These are phyloP conservation scores for Mycena polygramma DNA, from an alignment of 768 basidiomycete genomes.

Conservation along the genomic window DNA sequence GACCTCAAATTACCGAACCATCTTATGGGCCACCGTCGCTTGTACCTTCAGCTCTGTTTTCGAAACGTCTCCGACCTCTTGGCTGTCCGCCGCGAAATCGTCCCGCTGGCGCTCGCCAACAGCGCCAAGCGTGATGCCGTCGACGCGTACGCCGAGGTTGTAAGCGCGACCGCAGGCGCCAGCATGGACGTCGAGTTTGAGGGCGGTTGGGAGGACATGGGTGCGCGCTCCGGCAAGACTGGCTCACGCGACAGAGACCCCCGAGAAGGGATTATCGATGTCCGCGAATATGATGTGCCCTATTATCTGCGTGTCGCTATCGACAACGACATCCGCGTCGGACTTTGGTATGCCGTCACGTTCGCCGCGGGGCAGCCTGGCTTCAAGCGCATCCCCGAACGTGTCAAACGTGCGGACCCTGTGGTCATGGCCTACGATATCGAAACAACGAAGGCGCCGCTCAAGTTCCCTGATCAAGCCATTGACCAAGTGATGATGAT, in stretches of 20 bases:
- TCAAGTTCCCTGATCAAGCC: constrained; percentile 97
- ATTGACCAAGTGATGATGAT: constrained; percentile 99
- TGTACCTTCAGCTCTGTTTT: constrained; percentile 91
- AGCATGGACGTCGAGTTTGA: constrained; percentile 79
- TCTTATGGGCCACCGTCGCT: constrained; percentile 91
- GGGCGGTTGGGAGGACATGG: constrained; percentile 66
- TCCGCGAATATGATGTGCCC: constrained; percentile 96
- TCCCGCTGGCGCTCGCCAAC: constrained; percentile 92
- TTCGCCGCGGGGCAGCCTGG: constrained; percentile 85
- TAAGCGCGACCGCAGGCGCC: constrained; percentile 81
- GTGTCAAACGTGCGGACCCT: constrained; percentile 98
- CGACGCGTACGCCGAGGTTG: constrained; percentile 97
- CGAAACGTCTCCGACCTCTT: constrained; percentile 95
- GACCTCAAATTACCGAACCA: constrained; percentile 97
- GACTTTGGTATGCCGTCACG: constrained; percentile 95
- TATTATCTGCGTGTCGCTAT: constrained; percentile 99
- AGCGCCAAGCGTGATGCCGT: constrained; percentile 94
- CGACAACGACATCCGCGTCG: constrained; percentile 97
- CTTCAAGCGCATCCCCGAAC: constrained; percentile 78
- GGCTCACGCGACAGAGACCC: constrained; percentile 78
- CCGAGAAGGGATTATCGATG: constrained; percentile 92
- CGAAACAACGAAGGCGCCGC: constrained; percentile 98
- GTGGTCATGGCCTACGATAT: constrained; percentile 99
- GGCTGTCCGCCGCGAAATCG: constrained; percentile 85
- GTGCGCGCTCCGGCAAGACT: constrained; percentile 50